A percentile compares a stretch with the other conserved stretches of the same genome.
Evolutionary conservation across 2,329 filamentous ascomycete genomes (phyloP).

Genomic region (Talaromyces sp.): DNA sequence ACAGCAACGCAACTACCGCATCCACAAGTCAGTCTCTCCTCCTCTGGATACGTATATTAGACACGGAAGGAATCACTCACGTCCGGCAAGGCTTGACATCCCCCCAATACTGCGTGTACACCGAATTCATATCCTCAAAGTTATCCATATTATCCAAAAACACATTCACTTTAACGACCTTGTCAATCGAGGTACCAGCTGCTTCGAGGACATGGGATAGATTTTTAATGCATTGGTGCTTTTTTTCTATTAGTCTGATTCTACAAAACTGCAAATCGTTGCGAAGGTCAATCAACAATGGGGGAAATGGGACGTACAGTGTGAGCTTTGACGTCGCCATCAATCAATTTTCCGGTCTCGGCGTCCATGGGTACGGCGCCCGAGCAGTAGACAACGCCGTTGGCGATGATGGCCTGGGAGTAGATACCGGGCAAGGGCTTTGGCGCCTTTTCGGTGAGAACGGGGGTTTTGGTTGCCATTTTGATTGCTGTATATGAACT

Average conservation of each 20-base stretch:
- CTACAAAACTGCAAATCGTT: neutral
- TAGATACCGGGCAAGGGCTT: conserved; percentile 53
- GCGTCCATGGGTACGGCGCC: conserved; percentile 60
- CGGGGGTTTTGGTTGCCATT: conserved; percentile 39
- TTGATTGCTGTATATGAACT: neutral
- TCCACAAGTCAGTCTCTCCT: too few species aligned
- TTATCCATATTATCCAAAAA: conserved; percentile 64
- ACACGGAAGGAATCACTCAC: conserved; percentile 21
- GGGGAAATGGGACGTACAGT: conserved; percentile 40
- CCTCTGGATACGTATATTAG: too few species aligned
- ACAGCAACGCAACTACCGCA: conserved; percentile 68
- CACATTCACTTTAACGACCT: conserved; percentile 65
- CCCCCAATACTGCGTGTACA: conserved; percentile 72
- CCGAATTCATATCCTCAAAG: conserved; percentile 74
- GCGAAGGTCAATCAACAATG: neutral
- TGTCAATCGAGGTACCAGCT: conserved; percentile 56
- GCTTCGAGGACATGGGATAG: conserved; percentile 58
- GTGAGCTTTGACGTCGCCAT: conserved; percentile 55
- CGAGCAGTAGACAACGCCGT: conserved; percentile 69
- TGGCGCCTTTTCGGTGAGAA: conserved; percentile 50
- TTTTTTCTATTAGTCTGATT: neutral
- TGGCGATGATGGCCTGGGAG: conserved; percentile 59
- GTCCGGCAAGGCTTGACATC: conserved; percentile 56
- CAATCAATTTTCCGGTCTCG: conserved; percentile 51
- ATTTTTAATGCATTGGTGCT: conserved; percentile 58